Conservation (phyloP, 2,329 filamentous ascomycete species). For the Colletotrichum sp. region DNA sequence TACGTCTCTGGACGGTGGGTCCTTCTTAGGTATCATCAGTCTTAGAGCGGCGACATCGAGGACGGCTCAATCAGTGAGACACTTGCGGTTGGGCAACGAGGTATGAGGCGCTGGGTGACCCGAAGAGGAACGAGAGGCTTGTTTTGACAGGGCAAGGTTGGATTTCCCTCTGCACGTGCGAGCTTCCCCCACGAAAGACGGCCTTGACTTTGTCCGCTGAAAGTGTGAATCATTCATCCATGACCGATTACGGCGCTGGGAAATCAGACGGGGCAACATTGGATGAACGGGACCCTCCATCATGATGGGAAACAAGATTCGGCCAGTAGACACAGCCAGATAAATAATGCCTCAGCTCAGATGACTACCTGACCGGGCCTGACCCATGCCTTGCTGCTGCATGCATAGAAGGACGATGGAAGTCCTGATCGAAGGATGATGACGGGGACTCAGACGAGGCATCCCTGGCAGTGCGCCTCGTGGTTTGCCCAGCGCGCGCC, state of each 20-base stretch:
- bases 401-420: background rate
- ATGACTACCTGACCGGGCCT: background rate
- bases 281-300: conserved; percentile 1
- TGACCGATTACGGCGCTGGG: background rate
- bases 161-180: background rate
- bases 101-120: background rate
- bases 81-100: background rate
- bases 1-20: too few species aligned
- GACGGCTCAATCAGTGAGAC: background rate
- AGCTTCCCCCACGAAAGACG: background rate
- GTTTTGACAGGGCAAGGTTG: background rate
- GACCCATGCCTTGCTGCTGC: background rate
- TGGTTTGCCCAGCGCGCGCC: conserved; percentile 12
- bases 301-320: background rate
- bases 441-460: background rate
- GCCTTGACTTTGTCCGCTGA: conserved; percentile 5
- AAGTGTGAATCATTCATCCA: background rate
- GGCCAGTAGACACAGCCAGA: background rate
- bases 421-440: background rate
- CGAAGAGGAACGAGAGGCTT: background rate
- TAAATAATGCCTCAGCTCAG: conserved; percentile 7
- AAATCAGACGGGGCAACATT: background rate
- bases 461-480: conserved; percentile 10
- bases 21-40: background rate
- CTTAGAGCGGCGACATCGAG: background rate